Evolutionary conservation across 2,329 filamentous ascomycete genomes (phyloP).

Genomic region (Fusarium sp.): DNA sequence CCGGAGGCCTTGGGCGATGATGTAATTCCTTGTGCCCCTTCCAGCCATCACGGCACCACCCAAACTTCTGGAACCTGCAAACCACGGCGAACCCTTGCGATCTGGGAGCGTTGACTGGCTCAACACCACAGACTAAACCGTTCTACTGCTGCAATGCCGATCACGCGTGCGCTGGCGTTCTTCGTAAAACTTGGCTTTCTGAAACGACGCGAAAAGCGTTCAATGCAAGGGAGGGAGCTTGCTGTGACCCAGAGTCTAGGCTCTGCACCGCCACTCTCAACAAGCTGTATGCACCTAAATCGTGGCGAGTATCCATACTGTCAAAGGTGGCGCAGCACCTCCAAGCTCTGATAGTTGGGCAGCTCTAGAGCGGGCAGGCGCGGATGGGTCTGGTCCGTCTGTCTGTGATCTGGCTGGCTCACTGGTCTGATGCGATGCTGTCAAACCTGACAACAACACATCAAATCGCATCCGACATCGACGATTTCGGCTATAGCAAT

Average conservation of each 20-base stretch:
- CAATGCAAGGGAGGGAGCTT: conserved; percentile 19
- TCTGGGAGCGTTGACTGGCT: conserved; percentile 16
- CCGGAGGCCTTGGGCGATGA: conserved; percentile 36
- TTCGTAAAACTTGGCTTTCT: conserved; percentile 11
- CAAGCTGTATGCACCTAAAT: neutral
- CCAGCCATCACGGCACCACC: conserved; percentile 5
- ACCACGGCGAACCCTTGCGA: conserved; percentile 5
- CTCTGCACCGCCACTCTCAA: conserved; percentile 37
- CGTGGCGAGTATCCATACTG: conserved; percentile 16
- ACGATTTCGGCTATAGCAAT: conserved; percentile 19
- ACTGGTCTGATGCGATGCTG: conserved; percentile 38
- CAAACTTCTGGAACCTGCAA: conserved; percentile 28
- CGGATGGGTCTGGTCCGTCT: conserved; percentile 29
- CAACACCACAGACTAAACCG: conserved; percentile 24
- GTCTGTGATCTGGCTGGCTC: conserved; percentile 34
- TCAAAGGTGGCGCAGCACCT: conserved; percentile 24
- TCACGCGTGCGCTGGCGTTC: conserved; percentile 30
- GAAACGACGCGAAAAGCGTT: conserved; percentile 21
- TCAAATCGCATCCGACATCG: conserved; percentile 24
- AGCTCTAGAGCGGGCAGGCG: conserved; percentile 36
- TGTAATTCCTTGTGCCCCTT: conserved; percentile 38
- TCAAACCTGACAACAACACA: conserved; percentile 39
- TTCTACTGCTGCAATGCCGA: conserved; percentile 23
- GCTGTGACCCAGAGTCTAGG: neutral
- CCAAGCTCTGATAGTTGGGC: conserved; percentile 19